These are phyloP conservation scores for Lactarius akahatsu DNA, from an alignment of 768 basidiomycete species.

Conservation along the genomic window DNA sequence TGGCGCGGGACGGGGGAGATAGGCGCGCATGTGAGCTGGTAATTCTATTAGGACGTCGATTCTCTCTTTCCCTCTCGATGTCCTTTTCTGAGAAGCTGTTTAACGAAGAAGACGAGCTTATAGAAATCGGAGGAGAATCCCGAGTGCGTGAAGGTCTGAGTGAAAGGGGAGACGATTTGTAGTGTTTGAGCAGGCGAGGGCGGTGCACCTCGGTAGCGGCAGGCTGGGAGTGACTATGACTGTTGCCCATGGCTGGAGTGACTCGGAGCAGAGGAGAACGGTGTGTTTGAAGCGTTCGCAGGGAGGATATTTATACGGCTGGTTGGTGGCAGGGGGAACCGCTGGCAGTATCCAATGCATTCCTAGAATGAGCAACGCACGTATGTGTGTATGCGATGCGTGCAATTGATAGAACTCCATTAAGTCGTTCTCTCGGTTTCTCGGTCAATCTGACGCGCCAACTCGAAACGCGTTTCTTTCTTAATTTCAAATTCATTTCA, in stretches of 20 bases:
- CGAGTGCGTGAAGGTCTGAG: constrained; percentile 15
- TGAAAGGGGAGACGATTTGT: constrained; percentile 26
- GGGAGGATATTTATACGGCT: constrained; percentile 23
- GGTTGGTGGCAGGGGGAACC: constrained; percentile 7
- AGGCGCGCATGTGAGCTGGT: neutral
- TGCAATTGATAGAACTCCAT: constrained; percentile 5
- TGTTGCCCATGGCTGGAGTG: constrained; percentile 19
- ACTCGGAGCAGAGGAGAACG: neutral
- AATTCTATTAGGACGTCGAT: constrained; percentile 9
- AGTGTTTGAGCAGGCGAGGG: constrained; percentile 25
- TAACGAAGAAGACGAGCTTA: constrained; percentile 18
- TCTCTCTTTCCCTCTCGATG: constrained; percentile 18
- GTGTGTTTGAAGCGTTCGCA: neutral
- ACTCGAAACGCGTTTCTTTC: constrained; percentile 9
- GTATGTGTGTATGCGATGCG: constrained; percentile 1
- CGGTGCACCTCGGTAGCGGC: neutral
- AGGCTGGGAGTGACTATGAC: constrained; percentile 11
- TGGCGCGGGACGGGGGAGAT: constrained; percentile 5
- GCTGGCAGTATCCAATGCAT: constrained; percentile 12
- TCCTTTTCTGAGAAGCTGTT: constrained; percentile 28
- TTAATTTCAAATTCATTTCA: constrained; percentile 17
- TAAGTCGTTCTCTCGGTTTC: neutral
- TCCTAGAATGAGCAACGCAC: constrained; percentile 15
- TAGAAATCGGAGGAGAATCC: constrained; percentile 14
- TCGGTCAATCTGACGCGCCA: constrained; percentile 2